phyloP scores from a whole-genome alignment of 805 yeast species.

The Cyberlindnera bimundalis region DNA sequence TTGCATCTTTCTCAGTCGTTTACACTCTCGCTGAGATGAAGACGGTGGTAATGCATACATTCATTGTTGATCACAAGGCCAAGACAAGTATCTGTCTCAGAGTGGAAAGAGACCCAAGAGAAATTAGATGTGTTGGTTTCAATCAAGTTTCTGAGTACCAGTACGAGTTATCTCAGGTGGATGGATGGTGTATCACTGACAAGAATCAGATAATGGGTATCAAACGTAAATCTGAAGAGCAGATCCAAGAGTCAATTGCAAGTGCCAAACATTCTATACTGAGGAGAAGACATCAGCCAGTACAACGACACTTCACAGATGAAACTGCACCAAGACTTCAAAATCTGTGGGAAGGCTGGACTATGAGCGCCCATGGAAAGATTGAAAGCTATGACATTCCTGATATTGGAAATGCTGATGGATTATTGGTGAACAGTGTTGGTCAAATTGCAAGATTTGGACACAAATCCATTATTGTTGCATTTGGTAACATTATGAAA shows the following conservation, averaged over 20 bases:
- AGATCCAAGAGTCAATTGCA: constrained; percentile 18
- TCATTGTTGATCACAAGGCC: constrained; percentile 67
- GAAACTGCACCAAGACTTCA: constrained; percentile 33
- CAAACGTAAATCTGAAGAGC: constrained; percentile 15
- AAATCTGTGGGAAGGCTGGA: constrained; percentile 78
- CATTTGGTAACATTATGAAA: constrained; percentile 70
- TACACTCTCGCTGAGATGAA: constrained; percentile 59
- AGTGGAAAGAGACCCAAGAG: constrained; percentile 91
- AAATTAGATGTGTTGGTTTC: constrained; percentile 85
- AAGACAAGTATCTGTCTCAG: constrained; percentile 79
- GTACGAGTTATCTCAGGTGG: constrained; percentile 63
- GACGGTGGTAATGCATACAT: constrained; percentile 68
- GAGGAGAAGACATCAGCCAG: constrained; percentile 17
- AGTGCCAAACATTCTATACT: constrained; percentile 14
- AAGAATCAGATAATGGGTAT: constrained; percentile 70
- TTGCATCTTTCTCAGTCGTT: constrained; percentile 66
- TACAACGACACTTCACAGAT: constrained; percentile 10
- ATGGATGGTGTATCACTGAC: constrained; percentile 77
- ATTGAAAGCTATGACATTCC: constrained; percentile 59
- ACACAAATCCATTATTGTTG: constrained; percentile 70
- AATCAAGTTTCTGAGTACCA: constrained; percentile 69
- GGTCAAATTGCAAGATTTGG: constrained; percentile 71
- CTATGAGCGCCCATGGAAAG: constrained; percentile 65
- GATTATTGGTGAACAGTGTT: constrained; percentile 50
- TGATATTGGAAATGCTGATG: constrained; percentile 36